Percentiles rank a stretch among this genome's conserved stretches.
phyloP scores from a whole-genome alignment of 78 protist species.

The Isochrysis galbana region DNA sequence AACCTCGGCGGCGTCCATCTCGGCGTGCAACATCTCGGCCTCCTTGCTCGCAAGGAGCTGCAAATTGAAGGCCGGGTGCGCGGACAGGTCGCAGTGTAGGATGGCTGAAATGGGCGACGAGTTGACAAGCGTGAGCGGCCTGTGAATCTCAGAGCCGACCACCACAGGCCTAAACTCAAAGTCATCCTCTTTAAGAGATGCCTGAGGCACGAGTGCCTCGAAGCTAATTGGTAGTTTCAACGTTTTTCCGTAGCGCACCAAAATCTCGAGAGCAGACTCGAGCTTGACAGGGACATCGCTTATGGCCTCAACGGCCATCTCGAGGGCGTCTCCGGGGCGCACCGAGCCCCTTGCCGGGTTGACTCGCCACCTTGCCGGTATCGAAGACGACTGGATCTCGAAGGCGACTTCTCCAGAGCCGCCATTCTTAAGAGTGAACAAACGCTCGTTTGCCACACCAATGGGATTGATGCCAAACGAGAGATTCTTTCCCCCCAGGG shows the following conservation, averaged over 20 bases:
- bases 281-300: neutral
- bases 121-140: slow-evolving; percentile 31
- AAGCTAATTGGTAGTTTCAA: slow-evolving; percentile 32
- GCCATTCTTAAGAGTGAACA: neutral
- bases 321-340: neutral
- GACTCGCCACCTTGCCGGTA: neutral
- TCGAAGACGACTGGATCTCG: neutral
- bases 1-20: neutral
- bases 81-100: neutral
- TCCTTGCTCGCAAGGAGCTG: neutral
- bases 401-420: neutral
- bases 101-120: neutral
- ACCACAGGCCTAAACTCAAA: slow-evolving; percentile 46
- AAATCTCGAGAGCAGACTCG: neutral
- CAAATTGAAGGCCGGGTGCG: slow-evolving; percentile 11
- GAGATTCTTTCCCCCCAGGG: neutral
- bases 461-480: slow-evolving; percentile 52
- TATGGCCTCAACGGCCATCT: neutral
- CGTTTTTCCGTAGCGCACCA: slow-evolving; percentile 43
- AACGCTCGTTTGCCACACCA: neutral
- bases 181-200: neutral
- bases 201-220: slow-evolving; percentile 46
- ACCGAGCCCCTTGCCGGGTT: slow-evolving; percentile 20
- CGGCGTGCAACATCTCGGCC: neutral
- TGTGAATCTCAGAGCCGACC: neutral